phyloP scores from a whole-genome alignment of 2,329 filamentous ascomycete genomes.

The Hypoxylon sp. region DNA sequence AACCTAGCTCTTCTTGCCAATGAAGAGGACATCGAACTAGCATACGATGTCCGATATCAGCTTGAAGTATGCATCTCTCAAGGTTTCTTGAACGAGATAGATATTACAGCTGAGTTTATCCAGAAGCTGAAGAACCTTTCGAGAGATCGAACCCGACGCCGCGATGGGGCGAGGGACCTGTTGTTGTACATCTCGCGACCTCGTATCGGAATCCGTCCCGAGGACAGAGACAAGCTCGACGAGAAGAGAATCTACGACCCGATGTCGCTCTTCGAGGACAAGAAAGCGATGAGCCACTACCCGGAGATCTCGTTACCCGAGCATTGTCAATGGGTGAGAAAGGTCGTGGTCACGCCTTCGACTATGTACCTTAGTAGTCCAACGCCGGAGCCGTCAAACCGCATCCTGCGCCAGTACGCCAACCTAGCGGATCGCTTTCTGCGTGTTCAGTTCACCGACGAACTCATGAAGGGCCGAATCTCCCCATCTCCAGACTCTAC shows the following conservation, averaged over 20 bases:
- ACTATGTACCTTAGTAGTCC: conserved; percentile 85
- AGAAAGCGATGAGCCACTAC: conserved; percentile 64
- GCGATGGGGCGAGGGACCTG: conserved; percentile 71
- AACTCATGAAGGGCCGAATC: conserved; percentile 75
- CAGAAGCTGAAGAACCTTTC: conserved; percentile 67
- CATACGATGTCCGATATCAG: conserved; percentile 86
- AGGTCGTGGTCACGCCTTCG: conserved; percentile 86
- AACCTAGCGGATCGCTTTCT: conserved; percentile 83
- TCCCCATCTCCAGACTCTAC: conserved; percentile 66
- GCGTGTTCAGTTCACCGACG: conserved; percentile 90
- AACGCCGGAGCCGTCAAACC: conserved; percentile 86
- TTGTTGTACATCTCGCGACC: conserved; percentile 80
- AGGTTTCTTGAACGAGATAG: conserved; percentile 81
- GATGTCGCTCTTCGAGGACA: conserved; percentile 76
- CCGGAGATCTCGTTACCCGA: conserved; percentile 70
- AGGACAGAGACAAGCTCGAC: conserved; percentile 52
- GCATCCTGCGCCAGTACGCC: conserved; percentile 82
- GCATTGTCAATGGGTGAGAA: conserved; percentile 82
- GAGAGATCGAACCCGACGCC: conserved; percentile 41
- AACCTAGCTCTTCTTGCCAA: conserved; percentile 54
- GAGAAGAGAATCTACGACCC: conserved; percentile 76
- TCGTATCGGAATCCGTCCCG: conserved; percentile 6
- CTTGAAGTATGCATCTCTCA: conserved; percentile 94
- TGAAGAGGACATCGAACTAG: conserved; percentile 62
- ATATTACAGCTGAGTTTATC: conserved; percentile 77